Evolutionary conservation across 495 filamentous ascomycete genomes (phyloP).

Genomic region (Aspergillus funiculosus): DNA sequence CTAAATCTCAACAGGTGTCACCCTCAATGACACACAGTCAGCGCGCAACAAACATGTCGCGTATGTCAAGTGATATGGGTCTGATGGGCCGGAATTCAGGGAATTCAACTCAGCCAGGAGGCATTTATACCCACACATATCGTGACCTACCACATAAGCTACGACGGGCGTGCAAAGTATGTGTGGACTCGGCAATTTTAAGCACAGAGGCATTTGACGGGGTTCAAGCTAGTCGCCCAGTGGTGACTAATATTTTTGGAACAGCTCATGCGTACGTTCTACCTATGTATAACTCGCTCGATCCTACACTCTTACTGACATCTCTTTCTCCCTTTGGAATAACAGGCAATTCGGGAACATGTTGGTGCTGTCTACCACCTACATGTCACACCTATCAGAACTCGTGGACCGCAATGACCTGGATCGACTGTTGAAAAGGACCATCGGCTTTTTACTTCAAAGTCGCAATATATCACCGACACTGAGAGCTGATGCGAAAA

Average conservation of each 20-base stretch:
- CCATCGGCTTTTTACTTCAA: conserved; percentile 62
- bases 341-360: conserved; percentile 94
- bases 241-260: conserved; percentile 91
- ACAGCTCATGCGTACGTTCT: conserved; percentile 90
- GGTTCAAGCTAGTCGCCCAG: conserved; percentile 56
- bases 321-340: neutral
- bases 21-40: conserved; percentile 25
- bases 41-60: conserved; percentile 28
- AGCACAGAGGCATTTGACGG: conserved; percentile 86
- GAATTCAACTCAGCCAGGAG: no score
- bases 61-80: conserved; percentile 35
- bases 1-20: conserved; percentile 32
- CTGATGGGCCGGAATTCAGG: conserved; percentile 11
- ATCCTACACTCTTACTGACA: conserved; percentile 2
- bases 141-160: conserved; percentile 39
- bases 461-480: conserved; percentile 61
- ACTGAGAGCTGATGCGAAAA: conserved; percentile 58
- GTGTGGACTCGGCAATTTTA: conserved; percentile 69
- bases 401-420: conserved; percentile 49
- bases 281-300: neutral
- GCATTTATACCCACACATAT: conserved; percentile 10
- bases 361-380: conserved; percentile 77
- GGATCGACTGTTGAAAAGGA: conserved; percentile 48
- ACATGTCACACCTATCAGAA: conserved; percentile 49
- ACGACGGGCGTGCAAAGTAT: conserved; percentile 45